A percentile compares a stretch with the other conserved stretches of the same genome.
Conservation (phyloP, 1,284 basidiomycete genomes). For the Leccinum solheimii region DNA sequence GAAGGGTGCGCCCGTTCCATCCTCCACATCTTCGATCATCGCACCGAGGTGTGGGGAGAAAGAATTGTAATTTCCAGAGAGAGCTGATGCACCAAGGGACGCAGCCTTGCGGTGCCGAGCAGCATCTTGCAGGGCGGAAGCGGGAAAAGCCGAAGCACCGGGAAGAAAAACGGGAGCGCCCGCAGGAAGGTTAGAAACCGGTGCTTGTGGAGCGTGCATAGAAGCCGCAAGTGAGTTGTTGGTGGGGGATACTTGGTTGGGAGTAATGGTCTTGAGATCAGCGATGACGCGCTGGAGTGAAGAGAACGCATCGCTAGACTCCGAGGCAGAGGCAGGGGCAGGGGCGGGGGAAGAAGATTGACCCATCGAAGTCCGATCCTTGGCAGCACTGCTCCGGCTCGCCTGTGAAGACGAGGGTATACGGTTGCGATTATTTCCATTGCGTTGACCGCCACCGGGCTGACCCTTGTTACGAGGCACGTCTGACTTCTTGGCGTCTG, state of each 20-base stretch:
- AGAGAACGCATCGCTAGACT: slow-evolving; percentile 72
- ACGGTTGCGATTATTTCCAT: slow-evolving; percentile 53
- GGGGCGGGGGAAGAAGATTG: slow-evolving; percentile 50
- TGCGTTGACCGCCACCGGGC: slow-evolving; percentile 45
- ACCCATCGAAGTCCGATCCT: slow-evolving; percentile 46
- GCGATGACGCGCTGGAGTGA: slow-evolving; percentile 82
- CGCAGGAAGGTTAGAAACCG: slow-evolving; percentile 52
- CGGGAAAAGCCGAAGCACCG: slow-evolving; percentile 57
- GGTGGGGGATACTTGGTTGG: slow-evolving; percentile 42
- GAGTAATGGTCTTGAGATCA: slow-evolving; percentile 73
- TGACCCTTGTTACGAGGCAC: slow-evolving; percentile 55
- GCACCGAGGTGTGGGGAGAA: slow-evolving; percentile 77
- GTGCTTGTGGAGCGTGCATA: slow-evolving; percentile 45
- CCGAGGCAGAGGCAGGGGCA: slow-evolving; percentile 35
- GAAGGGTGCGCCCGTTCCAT: slow-evolving; percentile 47
- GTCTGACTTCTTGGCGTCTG: slow-evolving; percentile 43
- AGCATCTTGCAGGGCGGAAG: slow-evolving; percentile 48
- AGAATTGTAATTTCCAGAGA: slow-evolving; percentile 61
- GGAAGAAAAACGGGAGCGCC: slow-evolving; percentile 75
- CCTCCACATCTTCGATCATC: slow-evolving; percentile 80
- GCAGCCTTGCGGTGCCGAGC: slow-evolving; percentile 76
- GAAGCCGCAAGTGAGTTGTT: slow-evolving; percentile 45
- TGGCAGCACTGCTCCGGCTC: slow-evolving; percentile 44
- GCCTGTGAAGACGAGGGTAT: slow-evolving; percentile 56
- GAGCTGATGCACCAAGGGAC: slow-evolving; percentile 62